phyloP scores from a whole-genome alignment of 2,329 filamentous ascomycete species.

The Rutstroemia sp. region DNA sequence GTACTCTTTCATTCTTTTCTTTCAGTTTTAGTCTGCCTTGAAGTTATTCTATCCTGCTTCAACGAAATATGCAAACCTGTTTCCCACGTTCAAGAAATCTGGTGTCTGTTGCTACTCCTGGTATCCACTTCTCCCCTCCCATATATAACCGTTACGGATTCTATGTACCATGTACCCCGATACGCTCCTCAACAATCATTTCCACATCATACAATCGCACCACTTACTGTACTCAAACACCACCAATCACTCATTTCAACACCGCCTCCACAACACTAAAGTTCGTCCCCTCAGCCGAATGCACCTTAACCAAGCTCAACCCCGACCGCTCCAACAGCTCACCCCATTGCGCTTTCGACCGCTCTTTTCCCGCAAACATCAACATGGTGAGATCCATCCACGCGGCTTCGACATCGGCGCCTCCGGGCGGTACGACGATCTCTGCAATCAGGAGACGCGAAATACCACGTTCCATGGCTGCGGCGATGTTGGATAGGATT shows the following conservation, averaged over 20 bases:
- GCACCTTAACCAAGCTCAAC: background rate
- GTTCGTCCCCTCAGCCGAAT: constrained; percentile 2
- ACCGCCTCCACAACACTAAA: constrained; percentile 4
- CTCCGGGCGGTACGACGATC: constrained; percentile 33
- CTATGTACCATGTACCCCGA: no score
- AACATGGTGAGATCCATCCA: constrained; percentile 35
- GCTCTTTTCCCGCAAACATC: constrained; percentile 29
- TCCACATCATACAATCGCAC: no score
- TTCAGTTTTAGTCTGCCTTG: no score
- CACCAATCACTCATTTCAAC: background rate
- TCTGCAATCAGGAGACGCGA: constrained; percentile 36
- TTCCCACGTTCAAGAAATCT: no score
- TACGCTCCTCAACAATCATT: no score
- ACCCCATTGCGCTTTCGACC: constrained; percentile 22
- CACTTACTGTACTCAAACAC: no score
- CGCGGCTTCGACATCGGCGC: constrained; percentile 28
- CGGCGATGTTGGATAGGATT: constrained; percentile 8
- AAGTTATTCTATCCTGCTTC: no score
- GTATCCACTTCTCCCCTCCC: no score
- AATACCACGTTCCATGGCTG: background rate
- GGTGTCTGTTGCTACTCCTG: no score
- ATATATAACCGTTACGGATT: no score
- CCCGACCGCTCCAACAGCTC: constrained; percentile 1
- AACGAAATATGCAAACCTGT: no score
- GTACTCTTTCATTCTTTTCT: no score